Evolutionary conservation across 257 asterid genomes (phyloP), one percentile per base, ranked within the genome.

Genomic region (Solanum appendiculatum): DNA sequence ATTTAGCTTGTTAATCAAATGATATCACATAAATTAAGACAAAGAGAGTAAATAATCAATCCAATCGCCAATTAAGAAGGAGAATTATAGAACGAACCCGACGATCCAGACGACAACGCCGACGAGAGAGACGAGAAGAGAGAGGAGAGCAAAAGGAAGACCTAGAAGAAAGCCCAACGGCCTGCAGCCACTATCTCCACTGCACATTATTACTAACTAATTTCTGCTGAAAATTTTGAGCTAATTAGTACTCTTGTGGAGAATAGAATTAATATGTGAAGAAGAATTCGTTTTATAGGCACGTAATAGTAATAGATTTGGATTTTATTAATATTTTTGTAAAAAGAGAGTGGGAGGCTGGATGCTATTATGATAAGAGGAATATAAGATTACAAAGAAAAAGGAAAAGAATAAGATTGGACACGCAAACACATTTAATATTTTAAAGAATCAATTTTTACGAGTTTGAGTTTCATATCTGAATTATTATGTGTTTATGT

Each of bases 121-220:
- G 86, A 93, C 85, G 56, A 92, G 5, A 48, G 95, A 93, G 88
- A 93, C 23, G 73, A 93, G 34, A 25, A 94, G 94, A 80, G 94
- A 88, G 14, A 94, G 93, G 15, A 92, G 33, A 4, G 98, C 98
- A 40, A 94, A 94, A 34, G 95, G 95, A 0, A 93, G 89, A 34
- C 95, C 93, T 34, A 93, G 20, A 5, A 94, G 89, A 87, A 94
- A 93, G 51, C 91, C 98, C 86, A 94, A 78, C 48, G 98, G 98
- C 93, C 94, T 82, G 88, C 95, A 93, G 1, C 15, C 78, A 78
- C 91, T 90, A 5, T 88, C 89, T 20, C 73, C 88, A 56, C 92
- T 91, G 34, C 96, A 92, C 96, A 93, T 93, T 20, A 8, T 84
- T 4, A 16, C 39, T 68, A 29, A 64, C 3, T 66, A 25, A 25